Conservation (phyloP, 345 rosid species). For the Sisymbrium altissimum region DNA sequence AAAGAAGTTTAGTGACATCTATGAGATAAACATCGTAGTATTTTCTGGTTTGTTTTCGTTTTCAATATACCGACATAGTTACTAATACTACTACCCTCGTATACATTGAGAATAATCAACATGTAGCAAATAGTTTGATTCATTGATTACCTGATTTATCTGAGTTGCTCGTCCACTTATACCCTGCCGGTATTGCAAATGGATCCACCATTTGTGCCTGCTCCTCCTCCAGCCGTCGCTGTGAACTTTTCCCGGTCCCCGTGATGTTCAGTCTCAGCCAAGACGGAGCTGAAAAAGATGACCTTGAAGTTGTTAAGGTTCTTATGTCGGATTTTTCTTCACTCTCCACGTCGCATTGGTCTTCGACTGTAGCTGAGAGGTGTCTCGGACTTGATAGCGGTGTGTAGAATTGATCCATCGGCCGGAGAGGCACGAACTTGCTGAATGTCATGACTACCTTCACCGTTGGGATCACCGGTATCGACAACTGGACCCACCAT, state of each 20-base stretch:
- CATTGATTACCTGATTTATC: slow-evolving; percentile 37
- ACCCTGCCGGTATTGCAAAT: slow-evolving; percentile 75
- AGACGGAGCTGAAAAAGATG: slow-evolving; percentile 38
- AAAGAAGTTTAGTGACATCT: neutral
- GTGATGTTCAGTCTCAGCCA: slow-evolving; percentile 54
- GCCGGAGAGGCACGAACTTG: slow-evolving; percentile 67
- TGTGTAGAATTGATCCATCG: slow-evolving; percentile 75
- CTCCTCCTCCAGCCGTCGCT: slow-evolving; percentile 29
- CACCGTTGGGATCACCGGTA: slow-evolving; percentile 96
- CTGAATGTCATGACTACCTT: slow-evolving; percentile 87
- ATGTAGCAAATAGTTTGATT: neutral
- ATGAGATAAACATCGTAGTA: neutral
- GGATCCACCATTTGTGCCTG: slow-evolving; percentile 46
- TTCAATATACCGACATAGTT: neutral
- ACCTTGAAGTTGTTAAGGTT: slow-evolving; percentile 22
- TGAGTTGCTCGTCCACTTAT: slow-evolving; percentile 51
- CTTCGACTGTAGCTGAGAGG: slow-evolving; percentile 29
- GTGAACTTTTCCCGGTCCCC: slow-evolving; percentile 35
- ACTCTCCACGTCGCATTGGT: slow-evolving; percentile 36
- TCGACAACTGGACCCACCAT: slow-evolving; percentile 58
- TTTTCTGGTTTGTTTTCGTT: neutral
- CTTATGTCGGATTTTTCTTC: slow-evolving; percentile 39
- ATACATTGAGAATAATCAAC: neutral
- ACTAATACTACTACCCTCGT: too few species aligned
- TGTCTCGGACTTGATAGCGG: slow-evolving; percentile 79